phyloP scores from a whole-genome alignment of 345 rosid species.

The Cochlearia excelsa region DNA sequence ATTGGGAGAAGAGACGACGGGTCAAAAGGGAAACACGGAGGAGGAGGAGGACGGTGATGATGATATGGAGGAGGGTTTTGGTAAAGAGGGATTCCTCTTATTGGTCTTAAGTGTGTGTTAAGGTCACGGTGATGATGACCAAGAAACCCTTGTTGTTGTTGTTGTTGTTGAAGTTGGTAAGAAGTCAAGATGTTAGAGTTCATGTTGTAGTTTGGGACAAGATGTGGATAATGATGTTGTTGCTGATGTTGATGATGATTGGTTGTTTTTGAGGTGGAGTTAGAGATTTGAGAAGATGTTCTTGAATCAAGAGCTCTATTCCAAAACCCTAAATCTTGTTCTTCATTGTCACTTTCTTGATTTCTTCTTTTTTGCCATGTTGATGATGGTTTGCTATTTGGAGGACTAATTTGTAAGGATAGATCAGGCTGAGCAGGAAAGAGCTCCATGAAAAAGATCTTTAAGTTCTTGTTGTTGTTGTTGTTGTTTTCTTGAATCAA shows the following conservation, averaged over 20 bases:
- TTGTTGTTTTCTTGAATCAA: constrained; percentile 65
- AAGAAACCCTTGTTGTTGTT: constrained; percentile 40
- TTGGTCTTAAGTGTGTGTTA: constrained; percentile 72
- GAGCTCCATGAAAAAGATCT: constrained; percentile 14
- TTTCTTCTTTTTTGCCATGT: constrained; percentile 31
- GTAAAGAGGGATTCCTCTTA: constrained; percentile 96
- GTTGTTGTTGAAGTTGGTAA: constrained; percentile 31
- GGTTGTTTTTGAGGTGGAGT: constrained; percentile 41
- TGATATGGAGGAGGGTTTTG: constrained; percentile 54
- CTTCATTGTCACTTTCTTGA: constrained; percentile 5
- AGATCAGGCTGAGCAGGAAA: too few relatives aligned
- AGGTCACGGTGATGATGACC: constrained; percentile 45
- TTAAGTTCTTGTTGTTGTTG: neutral
- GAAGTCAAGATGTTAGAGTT: constrained; percentile 39
- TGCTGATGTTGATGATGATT: constrained; percentile 17
- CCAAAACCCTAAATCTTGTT: constrained; percentile 41
- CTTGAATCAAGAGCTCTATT: constrained; percentile 43
- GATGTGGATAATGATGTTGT: constrained; percentile 22
- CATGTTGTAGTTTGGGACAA: constrained; percentile 32
- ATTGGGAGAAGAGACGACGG: constrained; percentile 39
- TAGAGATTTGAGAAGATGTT: constrained; percentile 45
- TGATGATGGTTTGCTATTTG: constrained; percentile 30
- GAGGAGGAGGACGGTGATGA: constrained; percentile 30
- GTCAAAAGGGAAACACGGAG: constrained; percentile 46
- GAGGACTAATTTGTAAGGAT: constrained; percentile 37